A percentile compares a stretch with the other conserved stretches of the same genome.
Conservation (phyloP, 805 yeast species). For the Metschnikowia similis region DNA sequence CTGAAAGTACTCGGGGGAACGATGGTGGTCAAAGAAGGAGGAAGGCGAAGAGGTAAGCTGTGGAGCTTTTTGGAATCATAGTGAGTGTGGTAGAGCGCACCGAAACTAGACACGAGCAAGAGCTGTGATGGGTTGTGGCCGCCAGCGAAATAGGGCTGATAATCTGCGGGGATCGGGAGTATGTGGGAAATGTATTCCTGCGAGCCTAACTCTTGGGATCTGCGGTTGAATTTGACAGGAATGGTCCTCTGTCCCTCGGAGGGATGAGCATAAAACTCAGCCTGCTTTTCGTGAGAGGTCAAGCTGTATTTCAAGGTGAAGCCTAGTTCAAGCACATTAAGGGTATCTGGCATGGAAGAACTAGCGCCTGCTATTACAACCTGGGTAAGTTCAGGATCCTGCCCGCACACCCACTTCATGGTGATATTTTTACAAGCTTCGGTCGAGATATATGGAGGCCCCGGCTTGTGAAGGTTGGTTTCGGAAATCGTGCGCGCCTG, state of each 20-base stretch:
- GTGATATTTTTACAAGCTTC: conserved; percentile 15
- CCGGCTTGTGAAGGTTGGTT: conserved; percentile 56
- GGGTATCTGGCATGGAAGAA: conserved; percentile 25
- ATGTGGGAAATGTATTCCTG: conserved; percentile 26
- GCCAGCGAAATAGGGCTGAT: conserved; percentile 75
- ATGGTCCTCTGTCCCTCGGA: conserved; percentile 37
- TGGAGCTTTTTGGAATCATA: conserved; percentile 13
- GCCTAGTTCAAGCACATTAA: conserved; percentile 68
- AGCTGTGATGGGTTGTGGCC: conserved; percentile 70
- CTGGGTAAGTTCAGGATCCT: conserved; percentile 77
- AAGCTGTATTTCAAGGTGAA: conserved; percentile 71
- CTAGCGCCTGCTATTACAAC: conserved; percentile 69
- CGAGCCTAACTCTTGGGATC: conserved; percentile 12
- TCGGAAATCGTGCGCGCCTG: conserved; percentile 73
- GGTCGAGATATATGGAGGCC: conserved; percentile 19
- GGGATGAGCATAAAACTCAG: conserved; percentile 64
- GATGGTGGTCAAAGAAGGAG: conserved; percentile 75
- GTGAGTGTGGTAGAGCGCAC: conserved; percentile 47
- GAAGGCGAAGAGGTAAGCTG: conserved; percentile 44
- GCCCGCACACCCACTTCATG: conserved; percentile 73
- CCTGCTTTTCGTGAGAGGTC: conserved; percentile 82
- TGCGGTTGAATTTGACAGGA: conserved; percentile 22
- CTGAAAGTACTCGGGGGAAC: conserved; percentile 66
- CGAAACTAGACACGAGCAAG: conserved; percentile 55
- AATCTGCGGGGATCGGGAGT: conserved; percentile 29